Evolutionary conservation across 2,329 filamentous ascomycete genomes (phyloP).

Genomic region (Ophiognomonia clavigignenti-juglandacearum): DNA sequence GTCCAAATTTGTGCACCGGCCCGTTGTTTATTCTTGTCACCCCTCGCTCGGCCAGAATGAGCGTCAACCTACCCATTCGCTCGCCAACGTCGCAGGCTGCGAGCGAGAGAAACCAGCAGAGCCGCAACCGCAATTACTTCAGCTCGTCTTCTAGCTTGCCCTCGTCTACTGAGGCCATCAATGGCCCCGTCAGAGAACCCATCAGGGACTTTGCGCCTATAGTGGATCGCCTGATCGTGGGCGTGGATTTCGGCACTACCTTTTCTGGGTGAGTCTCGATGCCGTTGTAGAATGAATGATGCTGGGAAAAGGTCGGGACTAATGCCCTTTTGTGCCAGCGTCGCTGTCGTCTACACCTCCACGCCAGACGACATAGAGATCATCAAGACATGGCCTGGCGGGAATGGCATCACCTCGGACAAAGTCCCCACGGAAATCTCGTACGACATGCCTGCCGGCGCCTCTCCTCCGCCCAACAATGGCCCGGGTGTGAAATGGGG

Average conservation of each 20-base stretch:
- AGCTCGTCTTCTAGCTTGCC: conserved; percentile 49
- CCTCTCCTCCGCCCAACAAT: conserved; percentile 32
- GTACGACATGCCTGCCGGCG: conserved; percentile 41
- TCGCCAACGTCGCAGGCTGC: conserved; percentile 26
- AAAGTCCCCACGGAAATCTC: conserved; percentile 81
- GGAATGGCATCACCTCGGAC: conserved; percentile 82
- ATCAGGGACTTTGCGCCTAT: conserved; percentile 45
- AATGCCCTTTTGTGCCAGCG: conserved; percentile 35
- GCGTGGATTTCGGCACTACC: conserved; percentile 80
- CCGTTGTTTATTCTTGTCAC: conserved; percentile 18
- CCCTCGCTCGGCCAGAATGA: conserved; percentile 24
- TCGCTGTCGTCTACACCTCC: conserved; percentile 69
- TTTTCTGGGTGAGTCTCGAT: conserved; percentile 64
- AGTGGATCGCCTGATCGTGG: conserved; percentile 66
- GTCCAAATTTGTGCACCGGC: background rate
- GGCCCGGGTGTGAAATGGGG: conserved; percentile 65
- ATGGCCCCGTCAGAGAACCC: conserved; percentile 54
- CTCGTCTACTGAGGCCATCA: conserved; percentile 58
- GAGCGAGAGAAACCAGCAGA: conserved; percentile 49
- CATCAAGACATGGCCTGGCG: conserved; percentile 80
- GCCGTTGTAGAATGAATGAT: too few relatives aligned
- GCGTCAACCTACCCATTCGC: conserved; percentile 47
- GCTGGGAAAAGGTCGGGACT: too few relatives aligned
- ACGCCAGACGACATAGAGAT: conserved; percentile 78
- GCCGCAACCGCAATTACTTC: conserved; percentile 52